phyloP scores from a whole-genome alignment of 2,329 filamentous ascomycete species.

The Alternaria metachromatica region DNA sequence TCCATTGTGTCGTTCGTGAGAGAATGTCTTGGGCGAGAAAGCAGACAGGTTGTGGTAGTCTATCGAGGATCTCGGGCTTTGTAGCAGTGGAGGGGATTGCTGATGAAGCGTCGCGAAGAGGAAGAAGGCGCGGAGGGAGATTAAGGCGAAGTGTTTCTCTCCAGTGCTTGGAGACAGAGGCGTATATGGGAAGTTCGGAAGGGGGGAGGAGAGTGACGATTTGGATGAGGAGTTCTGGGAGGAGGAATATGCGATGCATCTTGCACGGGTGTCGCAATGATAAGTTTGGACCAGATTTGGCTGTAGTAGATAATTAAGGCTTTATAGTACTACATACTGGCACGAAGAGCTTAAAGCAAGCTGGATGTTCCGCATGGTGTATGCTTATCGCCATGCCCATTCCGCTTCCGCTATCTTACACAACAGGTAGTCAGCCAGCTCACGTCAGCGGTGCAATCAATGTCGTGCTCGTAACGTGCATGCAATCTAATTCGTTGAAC shows the following conservation, averaged over 20 bases:
- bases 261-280: not conserved
- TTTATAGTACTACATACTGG: not conserved
- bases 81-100: not conserved
- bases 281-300: not conserved
- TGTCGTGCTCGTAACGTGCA: not conserved
- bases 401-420: not conserved
- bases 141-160: conserved; percentile 9
- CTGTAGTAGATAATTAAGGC: not conserved
- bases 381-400: not conserved
- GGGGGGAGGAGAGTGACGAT: conserved; percentile 17
- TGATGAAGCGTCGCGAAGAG: conserved; percentile 6
- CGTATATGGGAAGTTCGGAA: not conserved
- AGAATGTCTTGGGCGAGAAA: not conserved
- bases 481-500: not conserved
- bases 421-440: not conserved
- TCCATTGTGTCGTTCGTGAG: not conserved
- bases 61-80: not conserved
- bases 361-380: not conserved
- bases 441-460: not conserved
- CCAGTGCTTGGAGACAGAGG: conserved; percentile 12
- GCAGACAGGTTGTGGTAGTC: not conserved
- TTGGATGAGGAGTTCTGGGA: conserved; percentile 20
- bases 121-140: conserved; percentile 11
- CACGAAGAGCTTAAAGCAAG: not conserved
- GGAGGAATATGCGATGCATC: conserved; percentile 21